Conservation (phyloP, 2,329 filamentous ascomycete genomes). For the Cordyceps fumosorosea region DNA sequence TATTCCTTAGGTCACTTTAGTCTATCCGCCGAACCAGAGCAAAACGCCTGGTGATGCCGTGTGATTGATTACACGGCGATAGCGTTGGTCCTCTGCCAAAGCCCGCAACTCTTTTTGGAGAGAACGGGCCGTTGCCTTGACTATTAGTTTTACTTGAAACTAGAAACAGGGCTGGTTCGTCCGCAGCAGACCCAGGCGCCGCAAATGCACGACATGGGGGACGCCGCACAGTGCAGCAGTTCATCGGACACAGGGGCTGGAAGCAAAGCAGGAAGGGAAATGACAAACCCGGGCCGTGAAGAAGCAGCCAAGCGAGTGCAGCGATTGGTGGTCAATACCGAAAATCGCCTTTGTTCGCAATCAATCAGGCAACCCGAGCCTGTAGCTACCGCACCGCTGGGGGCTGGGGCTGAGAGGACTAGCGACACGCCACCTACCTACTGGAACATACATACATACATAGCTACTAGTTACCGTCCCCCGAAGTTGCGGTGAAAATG, state of each 20-base stretch:
- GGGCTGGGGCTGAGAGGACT: not conserved
- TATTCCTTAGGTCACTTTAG: not conserved
- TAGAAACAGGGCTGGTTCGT: not conserved
- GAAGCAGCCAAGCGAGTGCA: not conserved
- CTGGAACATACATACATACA: too few species aligned
- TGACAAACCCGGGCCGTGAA: not conserved
- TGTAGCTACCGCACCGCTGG: not conserved
- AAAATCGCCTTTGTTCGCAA: not conserved
- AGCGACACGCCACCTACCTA: not conserved
- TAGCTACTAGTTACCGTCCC: not conserved
- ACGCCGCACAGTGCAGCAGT: conserved; percentile 4
- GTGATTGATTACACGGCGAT: not conserved
- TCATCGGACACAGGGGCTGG: not conserved
- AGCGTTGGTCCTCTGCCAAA: not conserved
- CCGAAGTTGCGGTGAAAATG: not conserved
- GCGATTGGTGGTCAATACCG: not conserved
- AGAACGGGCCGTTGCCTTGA: too few species aligned
- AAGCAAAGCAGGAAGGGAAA: not conserved
- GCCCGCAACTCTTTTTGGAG: not conserved
- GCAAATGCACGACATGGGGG: not conserved
- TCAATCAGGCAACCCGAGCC: not conserved
- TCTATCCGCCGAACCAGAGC: not conserved
- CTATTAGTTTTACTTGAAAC: not conserved
- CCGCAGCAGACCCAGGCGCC: not conserved
- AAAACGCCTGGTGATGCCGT: not conserved